Evolutionary conservation across 1,139 yeast genomes (phyloP).

Genomic region (Saccharomyces hybrid): DNA sequence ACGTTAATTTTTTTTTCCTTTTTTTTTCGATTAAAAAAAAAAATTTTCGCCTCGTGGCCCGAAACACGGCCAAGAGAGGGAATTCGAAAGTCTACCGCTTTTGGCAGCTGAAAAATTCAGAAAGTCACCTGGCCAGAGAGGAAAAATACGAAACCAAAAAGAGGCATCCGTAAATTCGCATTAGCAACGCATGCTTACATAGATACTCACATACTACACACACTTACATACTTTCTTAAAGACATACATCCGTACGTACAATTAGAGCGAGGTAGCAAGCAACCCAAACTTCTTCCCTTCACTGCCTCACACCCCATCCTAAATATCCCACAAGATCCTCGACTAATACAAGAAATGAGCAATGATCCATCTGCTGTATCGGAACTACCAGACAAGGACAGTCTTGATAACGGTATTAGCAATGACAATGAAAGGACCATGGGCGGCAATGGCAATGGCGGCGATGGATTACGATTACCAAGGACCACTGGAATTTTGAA

Average conservation of each 20-base stretch:
- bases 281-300: neutral
- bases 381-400: neutral
- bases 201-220: neutral
- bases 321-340: neutral
- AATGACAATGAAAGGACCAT: neutral
- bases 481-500: slow-evolving; percentile 55
- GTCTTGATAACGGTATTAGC: neutral
- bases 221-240: neutral
- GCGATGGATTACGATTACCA: slow-evolving; percentile 36
- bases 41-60: neutral
- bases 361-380: neutral
- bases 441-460: neutral
- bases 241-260: neutral
- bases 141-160: neutral
- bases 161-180: neutral
- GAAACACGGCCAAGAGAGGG: neutral
- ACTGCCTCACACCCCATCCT: neutral
- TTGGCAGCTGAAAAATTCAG: neutral
- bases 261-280: neutral
- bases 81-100: neutral
- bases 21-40: neutral
- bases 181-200: neutral
- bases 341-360: neutral
- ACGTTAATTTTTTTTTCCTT: neutral
- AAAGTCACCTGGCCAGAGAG: neutral